Evolutionary conservation across 768 basidiomycete species (phyloP).

Genomic region (Mycena galopus): DNA sequence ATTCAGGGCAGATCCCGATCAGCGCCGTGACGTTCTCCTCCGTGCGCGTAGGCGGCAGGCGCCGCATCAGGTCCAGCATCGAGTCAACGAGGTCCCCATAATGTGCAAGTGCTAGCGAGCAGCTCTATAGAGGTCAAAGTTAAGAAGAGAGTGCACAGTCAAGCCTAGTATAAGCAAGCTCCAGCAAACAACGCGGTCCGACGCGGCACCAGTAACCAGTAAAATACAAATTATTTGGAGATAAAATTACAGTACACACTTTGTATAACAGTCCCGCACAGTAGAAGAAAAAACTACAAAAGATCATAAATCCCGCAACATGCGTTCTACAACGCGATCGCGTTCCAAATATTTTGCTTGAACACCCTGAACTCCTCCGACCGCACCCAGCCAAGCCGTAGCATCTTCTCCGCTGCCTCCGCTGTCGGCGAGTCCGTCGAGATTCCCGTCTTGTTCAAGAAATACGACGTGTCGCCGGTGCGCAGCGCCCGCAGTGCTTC

Average conservation of each 20-base stretch:
- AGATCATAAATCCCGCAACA: slow-evolving; percentile 51
- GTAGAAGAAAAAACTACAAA: too few species aligned
- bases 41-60: slow-evolving; percentile 92
- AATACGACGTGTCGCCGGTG: slow-evolving; percentile 43
- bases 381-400: slow-evolving; percentile 48
- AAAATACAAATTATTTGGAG: too few species aligned
- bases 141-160: too few species aligned
- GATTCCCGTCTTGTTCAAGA: slow-evolving; percentile 35
- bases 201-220: too few species aligned
- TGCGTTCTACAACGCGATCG: slow-evolving; percentile 43
- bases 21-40: slow-evolving; percentile 90
- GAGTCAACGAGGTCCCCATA: slow-evolving; percentile 88
- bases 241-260: too few species aligned
- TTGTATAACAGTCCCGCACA: too few species aligned
- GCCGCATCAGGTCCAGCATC: slow-evolving; percentile 95
- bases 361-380: slow-evolving; percentile 40
- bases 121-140: not conserved
- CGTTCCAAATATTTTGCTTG: slow-evolving; percentile 47
- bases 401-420: slow-evolving; percentile 45
- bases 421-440: slow-evolving; percentile 31
- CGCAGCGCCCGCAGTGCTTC: slow-evolving; percentile 54
- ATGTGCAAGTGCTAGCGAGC: slow-evolving; percentile 26
- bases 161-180: too few species aligned
- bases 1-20: slow-evolving; percentile 88
- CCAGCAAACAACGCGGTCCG: not conserved